Percentiles rank a stretch among this genome's conserved stretches.
Evolutionary conservation across 257 asterid species (phyloP).

Genomic region (Nicotiana benthamiana): DNA sequence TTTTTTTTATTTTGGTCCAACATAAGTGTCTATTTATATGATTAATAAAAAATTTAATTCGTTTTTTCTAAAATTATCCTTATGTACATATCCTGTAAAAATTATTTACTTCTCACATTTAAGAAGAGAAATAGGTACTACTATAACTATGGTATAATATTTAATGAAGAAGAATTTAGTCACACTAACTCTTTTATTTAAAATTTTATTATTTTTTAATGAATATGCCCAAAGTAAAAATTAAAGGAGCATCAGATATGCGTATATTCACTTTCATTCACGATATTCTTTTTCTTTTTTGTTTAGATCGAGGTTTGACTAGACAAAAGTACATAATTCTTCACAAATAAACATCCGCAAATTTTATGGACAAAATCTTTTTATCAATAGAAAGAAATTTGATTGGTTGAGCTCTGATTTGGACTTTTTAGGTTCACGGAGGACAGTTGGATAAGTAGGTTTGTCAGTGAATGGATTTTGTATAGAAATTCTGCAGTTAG

Average conservation of each 20-base stretch:
- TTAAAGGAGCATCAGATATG: background rate
- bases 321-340: background rate
- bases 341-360: background rate
- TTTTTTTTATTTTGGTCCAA: no score
- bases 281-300: background rate
- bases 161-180: no score
- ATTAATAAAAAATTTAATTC: no score
- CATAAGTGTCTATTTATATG: no score
- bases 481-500: background rate
- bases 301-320: background rate
- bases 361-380: background rate
- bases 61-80: no score
- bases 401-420: background rate
- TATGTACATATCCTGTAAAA: no score
- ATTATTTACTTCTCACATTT: no score
- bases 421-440: background rate
- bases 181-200: no score
- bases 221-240: no score
- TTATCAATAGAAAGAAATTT: background rate
- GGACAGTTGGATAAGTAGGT: background rate
- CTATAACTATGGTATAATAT: no score
- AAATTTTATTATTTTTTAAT: no score
- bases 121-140: no score
- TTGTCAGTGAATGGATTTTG: background rate
- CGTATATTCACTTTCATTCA: background rate